Evolutionary conservation across 2,329 filamentous ascomycete genomes (phyloP), one percentile per base, ranked within the genome.

Genomic region (Colletotrichum sp.): DNA sequence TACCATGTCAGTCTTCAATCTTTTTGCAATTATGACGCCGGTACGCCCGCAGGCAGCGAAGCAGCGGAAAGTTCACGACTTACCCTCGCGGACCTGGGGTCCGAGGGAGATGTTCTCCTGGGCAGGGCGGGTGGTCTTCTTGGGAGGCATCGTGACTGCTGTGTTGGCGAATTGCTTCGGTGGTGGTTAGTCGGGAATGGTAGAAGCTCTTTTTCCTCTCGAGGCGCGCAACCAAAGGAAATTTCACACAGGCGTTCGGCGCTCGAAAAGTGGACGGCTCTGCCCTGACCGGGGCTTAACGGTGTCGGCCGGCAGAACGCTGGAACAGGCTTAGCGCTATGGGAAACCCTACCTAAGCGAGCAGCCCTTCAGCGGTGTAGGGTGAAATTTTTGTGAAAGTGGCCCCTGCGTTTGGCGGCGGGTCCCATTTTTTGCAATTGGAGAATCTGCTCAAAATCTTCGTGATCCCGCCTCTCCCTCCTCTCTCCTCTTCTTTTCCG

Each of bases 101-200:
- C 97, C 97, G 85, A 99, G 93, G 89, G 95, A 96, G 92, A 99
- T 97, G 91, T 99, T 99, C 94, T 99, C 97, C 91, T 96, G 93
- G 84, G 92, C 92, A 85, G 95, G 93, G 87, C 94, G 92, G 88
- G 93, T 93, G 92, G 96, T 96, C 93, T 98, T 98, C 88, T 96
- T 96, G 89, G 96, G 90, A 71, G 77, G 72, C 96, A 99, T 99
- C 87, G 89, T 95, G 91, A 88, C 84, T 84, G 84, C 80, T 77
- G 74, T 62, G 49, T 76, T 74, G 71, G 67, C 78, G 73, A 83
- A 82, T 78, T 80, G 77, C 78, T 80, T 80, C 77, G 78, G 71
- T 80, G 80, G 79, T 81, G 78, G 76, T 78, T 76, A 74, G 70
- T 66, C 76, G 68, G 44, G 76, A 32, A 36, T 65, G 68, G 62